A percentile compares a stretch with the other conserved stretches of the same genome.
Conservation (phyloP, 768 basidiomycete species). For the Rhizopogon roseolus region DNA sequence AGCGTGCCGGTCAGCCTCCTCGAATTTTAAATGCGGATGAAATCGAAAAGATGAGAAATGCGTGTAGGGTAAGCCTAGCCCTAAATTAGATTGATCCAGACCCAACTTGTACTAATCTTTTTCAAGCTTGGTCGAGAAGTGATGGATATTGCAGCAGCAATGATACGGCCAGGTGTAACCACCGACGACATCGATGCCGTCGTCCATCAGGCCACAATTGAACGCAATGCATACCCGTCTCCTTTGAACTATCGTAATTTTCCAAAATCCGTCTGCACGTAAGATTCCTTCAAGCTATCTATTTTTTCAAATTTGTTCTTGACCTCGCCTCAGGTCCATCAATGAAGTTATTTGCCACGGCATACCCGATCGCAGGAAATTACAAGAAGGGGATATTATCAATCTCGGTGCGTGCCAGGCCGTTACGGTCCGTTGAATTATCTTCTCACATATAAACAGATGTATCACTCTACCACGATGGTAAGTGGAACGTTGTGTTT, state of each 20-base stretch:
- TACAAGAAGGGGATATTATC: constrained; percentile 92
- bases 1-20: constrained; percentile 54
- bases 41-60: constrained; percentile 85
- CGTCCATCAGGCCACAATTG: constrained; percentile 87
- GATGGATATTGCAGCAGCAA: constrained; percentile 86
- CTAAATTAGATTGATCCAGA: not conserved
- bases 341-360: constrained; percentile 99
- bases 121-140: constrained; percentile 82
- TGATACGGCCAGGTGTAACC: constrained; percentile 86
- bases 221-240: constrained; percentile 90
- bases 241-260: constrained; percentile 88
- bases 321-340: constrained; percentile 52
- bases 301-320: constrained; percentile 1
- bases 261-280: constrained; percentile 98
- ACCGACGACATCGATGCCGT: constrained; percentile 94
- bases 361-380: constrained; percentile 80
- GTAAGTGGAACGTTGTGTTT: constrained; percentile 29
- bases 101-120: not conserved
- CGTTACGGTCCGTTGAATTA: constrained; percentile 2
- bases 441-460: constrained; percentile 41
- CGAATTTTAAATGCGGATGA: constrained; percentile 66
- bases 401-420: constrained; percentile 67
- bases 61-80: constrained; percentile 64
- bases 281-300: constrained; percentile 28
- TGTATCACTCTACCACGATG: constrained; percentile 75